Evolutionary conservation across 257 asterid genomes (phyloP).

Genomic region (Nicotiana knightiana): DNA sequence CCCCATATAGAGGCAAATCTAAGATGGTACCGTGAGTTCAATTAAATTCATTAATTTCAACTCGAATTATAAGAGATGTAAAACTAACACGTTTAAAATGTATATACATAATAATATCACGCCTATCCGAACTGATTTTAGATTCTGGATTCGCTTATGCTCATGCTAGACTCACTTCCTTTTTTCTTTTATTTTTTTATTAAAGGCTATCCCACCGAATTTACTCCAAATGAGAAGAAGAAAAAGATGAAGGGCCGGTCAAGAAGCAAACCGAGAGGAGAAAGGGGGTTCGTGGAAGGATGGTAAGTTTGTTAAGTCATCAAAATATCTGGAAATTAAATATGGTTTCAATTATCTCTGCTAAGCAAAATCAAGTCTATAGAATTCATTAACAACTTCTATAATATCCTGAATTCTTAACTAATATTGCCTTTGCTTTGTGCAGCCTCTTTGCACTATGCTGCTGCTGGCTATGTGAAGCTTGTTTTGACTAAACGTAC

Average conservation of each 20-base stretch:
- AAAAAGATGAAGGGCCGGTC: slow-evolving; percentile 39
- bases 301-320: slow-evolving; percentile 30
- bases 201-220: slow-evolving; percentile 49
- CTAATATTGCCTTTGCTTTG: neutral
- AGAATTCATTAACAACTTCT: neutral
- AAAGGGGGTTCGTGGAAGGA: slow-evolving; percentile 62
- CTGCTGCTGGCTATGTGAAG: slow-evolving; percentile 72
- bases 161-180: neutral
- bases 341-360: neutral
- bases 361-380: neutral
- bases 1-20: neutral
- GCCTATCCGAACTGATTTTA: neutral
- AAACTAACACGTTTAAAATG: too few relatives aligned
- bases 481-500: slow-evolving; percentile 28
- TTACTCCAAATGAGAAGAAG: slow-evolving; percentile 29
- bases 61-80: too few relatives aligned
- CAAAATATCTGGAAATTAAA: neutral
- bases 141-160: neutral
- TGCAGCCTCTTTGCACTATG: slow-evolving; percentile 62
- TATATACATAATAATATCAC: neutral
- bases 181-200: neutral
- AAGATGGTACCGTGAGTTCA: too few relatives aligned
- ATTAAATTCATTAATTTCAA: too few relatives aligned
- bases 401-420: neutral
- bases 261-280: slow-evolving; percentile 54